Evolutionary conservation across 805 yeast genomes (phyloP), one percentile per base, ranked within the genome.

Genomic region (Yarrowia divulgata): DNA sequence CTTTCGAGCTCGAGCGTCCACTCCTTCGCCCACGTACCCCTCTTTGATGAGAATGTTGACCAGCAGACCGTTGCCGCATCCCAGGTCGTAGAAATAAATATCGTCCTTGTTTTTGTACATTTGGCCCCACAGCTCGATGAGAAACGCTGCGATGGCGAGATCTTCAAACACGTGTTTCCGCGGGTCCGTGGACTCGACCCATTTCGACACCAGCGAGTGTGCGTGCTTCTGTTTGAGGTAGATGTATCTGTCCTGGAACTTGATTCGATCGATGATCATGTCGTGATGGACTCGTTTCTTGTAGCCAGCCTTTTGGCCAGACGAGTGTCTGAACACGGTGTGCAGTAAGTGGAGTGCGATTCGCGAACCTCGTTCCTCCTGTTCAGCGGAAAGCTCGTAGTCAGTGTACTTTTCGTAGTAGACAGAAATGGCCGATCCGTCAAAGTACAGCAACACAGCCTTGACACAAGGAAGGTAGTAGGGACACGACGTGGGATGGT

Each of bases 131-230:
- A 91, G 82, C 79, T 91, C 97, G 35, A 94, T 90, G 71, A 94
- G 81, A 73, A 94, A 94, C 0, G 98, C 97, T 0, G 98, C 98
- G 73, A 94, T 93, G 3, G 97, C 96, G 67, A 94, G 85, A 77
- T 94, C 98, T 81, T 94, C 98, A 80, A 93, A 94, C 0, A 94
- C 98, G 79, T 94, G 98, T 77, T 94, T 94, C 73, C 89, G 85
- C 2, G 98, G 98, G 78, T 94, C 98, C 1, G 98, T 94, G 39
- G 89, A 87, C 78, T 94, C 98, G n/a, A 84, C 87, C 98, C 98
- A 94, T 72, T 84, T 85, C 49, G 88, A 90, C 13, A 93, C 93
- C 62, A 94, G 79, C 18, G 80, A 78, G 35, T 88, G 85, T 0
- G 97, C 91, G 77, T 93, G 90, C 77, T 88, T 90, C 77, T 90